Base-by-base conservation (phyloP, 345 rosid species). In the Durio zibethinus region DNA sequence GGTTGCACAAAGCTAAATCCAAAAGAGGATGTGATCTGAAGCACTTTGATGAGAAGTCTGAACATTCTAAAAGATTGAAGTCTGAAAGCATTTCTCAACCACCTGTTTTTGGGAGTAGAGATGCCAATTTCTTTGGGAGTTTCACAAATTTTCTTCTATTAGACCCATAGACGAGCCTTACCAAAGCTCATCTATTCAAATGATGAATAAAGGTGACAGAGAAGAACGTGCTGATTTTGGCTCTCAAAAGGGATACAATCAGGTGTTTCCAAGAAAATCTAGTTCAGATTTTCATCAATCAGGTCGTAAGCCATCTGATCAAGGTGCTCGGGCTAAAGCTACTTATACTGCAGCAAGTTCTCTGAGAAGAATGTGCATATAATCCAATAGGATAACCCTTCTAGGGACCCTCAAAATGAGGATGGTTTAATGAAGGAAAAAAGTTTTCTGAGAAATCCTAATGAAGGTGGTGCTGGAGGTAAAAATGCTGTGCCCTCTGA, bases 401-500 rank as follows among this genome's bases (percentile, higher is more conserved):
- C 80, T 75, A 80, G 81, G 69, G 93, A 91, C 73, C 57, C 50
- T 82, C 86, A 83, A 77, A 86, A 82, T 78, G 96, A 88, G 79
- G 87, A 84, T 75, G 75, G 52, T 67, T 79, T 80, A 74, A 43
- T 50, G 6, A 86, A 76, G 81, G 85, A 84, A 72, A 92, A 82
- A 80, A 89, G 82, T 81, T 75, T 78, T 69, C 76, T 78, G 18
- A 94, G 87, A 84, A 85, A 85, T 74, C 76, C 52, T 31, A 90
- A 82, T 83, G 97, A 86, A 83, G 87, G 85, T 77, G 86, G 86
- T 71, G 62, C 86, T 76, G 89, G 88, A 56, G 83, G 85, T 47
- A 87, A 85, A 83, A 81, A 79, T 80, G 84, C 86, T 48, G 74
- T 86, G 50, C 80, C 89, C 25, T 68, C 80, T 40, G 92, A 90